Conservation (phyloP, 2,329 filamentous ascomycete genomes). For the Trichoderma semiorbis region DNA sequence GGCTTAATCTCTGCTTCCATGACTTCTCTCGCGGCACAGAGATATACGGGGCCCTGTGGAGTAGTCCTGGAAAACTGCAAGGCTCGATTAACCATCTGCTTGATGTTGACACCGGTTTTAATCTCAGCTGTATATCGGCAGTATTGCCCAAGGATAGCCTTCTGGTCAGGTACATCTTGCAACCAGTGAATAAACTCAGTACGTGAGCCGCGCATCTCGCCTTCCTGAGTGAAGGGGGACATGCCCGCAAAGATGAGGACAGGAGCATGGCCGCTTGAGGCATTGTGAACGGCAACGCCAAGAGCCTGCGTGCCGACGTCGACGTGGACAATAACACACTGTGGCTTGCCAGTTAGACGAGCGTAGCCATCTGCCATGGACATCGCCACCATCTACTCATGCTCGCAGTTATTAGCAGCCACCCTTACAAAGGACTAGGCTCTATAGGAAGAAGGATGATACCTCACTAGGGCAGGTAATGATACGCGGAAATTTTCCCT, state of each 20-base stretch:
- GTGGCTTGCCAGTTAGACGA: neutral
- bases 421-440: neutral
- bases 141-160: neutral
- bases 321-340: neutral
- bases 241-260: neutral
- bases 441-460: neutral
- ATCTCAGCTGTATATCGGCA: neutral
- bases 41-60: neutral
- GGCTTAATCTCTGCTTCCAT: constrained; percentile 1
- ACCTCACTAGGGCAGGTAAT: neutral
- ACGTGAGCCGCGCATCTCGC: neutral
- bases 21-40: neutral
- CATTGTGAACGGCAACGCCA: neutral
- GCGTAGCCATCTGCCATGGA: constrained; percentile 3
- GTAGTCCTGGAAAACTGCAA: neutral
- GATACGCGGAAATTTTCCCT: neutral
- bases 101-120: neutral
- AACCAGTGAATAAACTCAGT: neutral
- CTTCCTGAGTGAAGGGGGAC: neutral
- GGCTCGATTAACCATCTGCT: constrained; percentile 1
- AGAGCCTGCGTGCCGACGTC: neutral
- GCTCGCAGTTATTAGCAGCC: neutral
- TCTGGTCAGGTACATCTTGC: neutral
- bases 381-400: neutral
- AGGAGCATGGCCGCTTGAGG: neutral